phyloP scores from a whole-genome alignment of 371 early-diverging fungal species.

The Lichtheimia hyalospora region DNA sequence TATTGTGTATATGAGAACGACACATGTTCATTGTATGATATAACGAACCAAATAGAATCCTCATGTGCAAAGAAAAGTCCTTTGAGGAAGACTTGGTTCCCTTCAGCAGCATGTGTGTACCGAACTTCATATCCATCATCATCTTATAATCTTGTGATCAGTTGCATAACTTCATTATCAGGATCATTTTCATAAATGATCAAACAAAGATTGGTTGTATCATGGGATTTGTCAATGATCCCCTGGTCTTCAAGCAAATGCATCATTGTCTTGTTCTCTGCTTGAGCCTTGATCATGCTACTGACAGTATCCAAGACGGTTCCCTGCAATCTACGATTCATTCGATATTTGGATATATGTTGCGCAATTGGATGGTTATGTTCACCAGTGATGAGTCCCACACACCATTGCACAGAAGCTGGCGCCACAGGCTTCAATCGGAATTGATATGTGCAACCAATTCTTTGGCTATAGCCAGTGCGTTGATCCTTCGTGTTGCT shows the following conservation, averaged over 20 bases:
- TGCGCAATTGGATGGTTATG: neutral
- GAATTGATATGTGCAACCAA: neutral
- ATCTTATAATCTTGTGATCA: neutral
- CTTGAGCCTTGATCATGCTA: neutral
- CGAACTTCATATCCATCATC: neutral
- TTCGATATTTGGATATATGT: neutral
- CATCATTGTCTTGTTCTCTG: neutral
- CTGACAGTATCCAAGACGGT: neutral
- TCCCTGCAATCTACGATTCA: neutral
- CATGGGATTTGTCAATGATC: neutral
- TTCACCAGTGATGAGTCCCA: neutral
- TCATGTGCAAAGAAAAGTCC: no score
- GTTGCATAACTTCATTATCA: neutral
- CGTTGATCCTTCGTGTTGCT: neutral
- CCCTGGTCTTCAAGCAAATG: neutral
- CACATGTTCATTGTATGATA: no score
- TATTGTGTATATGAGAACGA: no score
- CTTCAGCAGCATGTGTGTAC: neutral
- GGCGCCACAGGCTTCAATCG: neutral
- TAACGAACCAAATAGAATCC: no score
- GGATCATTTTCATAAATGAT: neutral
- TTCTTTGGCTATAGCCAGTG: neutral
- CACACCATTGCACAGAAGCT: neutral
- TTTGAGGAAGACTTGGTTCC: neutral
- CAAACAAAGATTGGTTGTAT: neutral